phyloP scores from a whole-genome alignment of 371 early-diverging fungal genomes.

The Haplosporangium sp. region DNA sequence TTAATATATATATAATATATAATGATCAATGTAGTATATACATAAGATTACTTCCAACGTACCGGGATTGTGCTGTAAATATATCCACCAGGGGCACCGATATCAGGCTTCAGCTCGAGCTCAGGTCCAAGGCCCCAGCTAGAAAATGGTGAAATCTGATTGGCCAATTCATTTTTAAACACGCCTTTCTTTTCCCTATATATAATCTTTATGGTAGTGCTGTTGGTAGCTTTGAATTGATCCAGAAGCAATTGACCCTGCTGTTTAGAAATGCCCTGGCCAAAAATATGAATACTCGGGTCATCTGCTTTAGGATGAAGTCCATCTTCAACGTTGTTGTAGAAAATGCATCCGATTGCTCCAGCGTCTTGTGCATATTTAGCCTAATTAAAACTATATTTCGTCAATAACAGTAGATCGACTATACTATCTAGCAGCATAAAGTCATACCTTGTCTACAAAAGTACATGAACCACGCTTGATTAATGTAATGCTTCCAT shows the following conservation, averaged over 20 bases:
- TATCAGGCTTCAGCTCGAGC: slow-evolving; percentile 77
- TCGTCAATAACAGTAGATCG: background rate
- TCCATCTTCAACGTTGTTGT: slow-evolving; percentile 61
- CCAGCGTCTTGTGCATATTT: slow-evolving; percentile 71
- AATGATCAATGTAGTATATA: background rate
- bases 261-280: slow-evolving; percentile 30
- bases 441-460: slow-evolving; percentile 58
- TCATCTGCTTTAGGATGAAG: slow-evolving; percentile 49
- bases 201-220: slow-evolving; percentile 16
- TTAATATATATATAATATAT: background rate
- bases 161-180: slow-evolving; percentile 57
- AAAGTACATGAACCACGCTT: slow-evolving; percentile 72
- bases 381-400: slow-evolving; percentile 1
- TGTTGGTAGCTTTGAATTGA: slow-evolving; percentile 16
- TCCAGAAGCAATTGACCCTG: slow-evolving; percentile 33
- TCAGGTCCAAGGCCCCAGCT: slow-evolving; percentile 81
- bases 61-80: slow-evolving; percentile 78
- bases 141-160: slow-evolving; percentile 63
- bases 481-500: slow-evolving; percentile 65
- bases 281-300: slow-evolving; percentile 25
- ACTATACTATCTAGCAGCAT: background rate
- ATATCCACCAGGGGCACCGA: slow-evolving; percentile 79
- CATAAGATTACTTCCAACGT: slow-evolving; percentile 3
- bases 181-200: slow-evolving; percentile 42
- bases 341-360: slow-evolving; percentile 71